phyloP scores from a whole-genome alignment of 768 basidiomycete species.

The Rossbeevera mucosa region DNA sequence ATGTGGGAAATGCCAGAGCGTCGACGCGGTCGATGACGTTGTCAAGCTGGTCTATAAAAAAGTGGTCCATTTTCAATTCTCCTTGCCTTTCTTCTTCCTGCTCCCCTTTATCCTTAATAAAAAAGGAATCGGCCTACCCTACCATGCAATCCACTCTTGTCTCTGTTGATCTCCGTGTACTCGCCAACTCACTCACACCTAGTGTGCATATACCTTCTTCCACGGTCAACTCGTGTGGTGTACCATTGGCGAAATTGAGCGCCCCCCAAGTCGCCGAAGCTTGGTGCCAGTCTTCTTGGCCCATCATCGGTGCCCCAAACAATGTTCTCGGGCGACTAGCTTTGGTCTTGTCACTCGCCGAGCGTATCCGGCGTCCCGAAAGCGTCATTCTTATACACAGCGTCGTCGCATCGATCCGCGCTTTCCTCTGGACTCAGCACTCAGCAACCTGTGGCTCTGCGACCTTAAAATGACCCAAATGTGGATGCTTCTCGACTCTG shows the following conservation, averaged over 20 bases:
- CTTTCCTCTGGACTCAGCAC: neutral
- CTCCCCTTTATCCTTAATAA: conserved; percentile 9
- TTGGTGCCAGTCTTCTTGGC: too few relatives aligned
- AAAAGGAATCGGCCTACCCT: conserved; percentile 17
- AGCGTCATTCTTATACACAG: neutral
- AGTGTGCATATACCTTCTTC: conserved; percentile 4
- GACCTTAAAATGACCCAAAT: neutral
- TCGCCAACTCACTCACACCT: conserved; percentile 13
- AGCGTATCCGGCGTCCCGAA: neutral
- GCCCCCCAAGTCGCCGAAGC: too few relatives aligned
- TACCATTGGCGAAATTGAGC: neutral
- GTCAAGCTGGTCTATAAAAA: conserved; percentile 24
- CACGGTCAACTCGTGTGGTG: neutral
- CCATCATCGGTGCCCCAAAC: neutral
- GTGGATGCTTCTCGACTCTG: neutral
- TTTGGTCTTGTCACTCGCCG: neutral
- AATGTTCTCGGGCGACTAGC: neutral
- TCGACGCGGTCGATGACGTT: conserved; percentile 29
- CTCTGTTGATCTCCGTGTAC: conserved; percentile 17
- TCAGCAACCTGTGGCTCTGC: too few relatives aligned
- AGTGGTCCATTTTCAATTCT: neutral
- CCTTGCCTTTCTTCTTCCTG: conserved; percentile 1
- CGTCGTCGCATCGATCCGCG: neutral
- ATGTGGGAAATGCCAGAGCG: conserved; percentile 58
- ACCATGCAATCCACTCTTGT: conserved; percentile 23